Conservation (phyloP, 225 moss, liverwort and hornwort species). For the Antitrichia curtipendula region DNA sequence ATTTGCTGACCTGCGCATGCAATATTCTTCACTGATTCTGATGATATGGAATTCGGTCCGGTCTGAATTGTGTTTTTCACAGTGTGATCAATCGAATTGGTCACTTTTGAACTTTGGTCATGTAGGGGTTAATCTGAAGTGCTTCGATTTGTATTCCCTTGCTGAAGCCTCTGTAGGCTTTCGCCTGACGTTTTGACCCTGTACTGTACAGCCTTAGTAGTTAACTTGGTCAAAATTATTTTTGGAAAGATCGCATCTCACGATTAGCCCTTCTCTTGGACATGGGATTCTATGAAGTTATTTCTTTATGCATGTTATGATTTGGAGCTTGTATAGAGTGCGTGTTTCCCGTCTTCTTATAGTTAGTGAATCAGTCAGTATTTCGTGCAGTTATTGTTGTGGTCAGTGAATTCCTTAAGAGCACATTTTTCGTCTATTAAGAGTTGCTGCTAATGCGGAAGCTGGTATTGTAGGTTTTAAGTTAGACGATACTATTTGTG, state of each 20-base stretch:
- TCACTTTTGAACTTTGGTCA: neutral
- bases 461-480: neutral
- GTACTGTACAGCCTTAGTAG: neutral
- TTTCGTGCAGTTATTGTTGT: neutral
- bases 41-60: neutral
- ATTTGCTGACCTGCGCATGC: neutral
- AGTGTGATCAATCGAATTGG: neutral
- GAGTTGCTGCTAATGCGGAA: neutral
- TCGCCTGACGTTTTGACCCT: neutral
- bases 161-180: neutral
- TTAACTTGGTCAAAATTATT: too few relatives aligned
- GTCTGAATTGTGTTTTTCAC: neutral
- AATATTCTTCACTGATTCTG: neutral
- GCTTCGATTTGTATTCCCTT: neutral
- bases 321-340: neutral
- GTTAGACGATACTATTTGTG: neutral
- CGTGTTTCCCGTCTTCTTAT: neutral
- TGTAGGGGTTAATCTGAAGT: neutral
- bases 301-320: neutral
- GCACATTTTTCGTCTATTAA: neutral
- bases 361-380: too few relatives aligned
- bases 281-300: neutral
- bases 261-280: neutral
- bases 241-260: neutral
- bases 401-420: neutral